Percentiles rank a stretch among this genome's conserved stretches.
Evolutionary conservation across 129 eudicot genomes (phyloP).

Genomic region (Daucus carota): DH1_v3.0 NC_030386.2:29114501-29115000

Average conservation of each 20-base stretch:
- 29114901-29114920: not conserved
- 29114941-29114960: not conserved
- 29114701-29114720: not conserved
- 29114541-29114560: no score
- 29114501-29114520: conserved; percentile 80
- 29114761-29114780: not conserved
- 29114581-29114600: no score
- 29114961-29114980: not conserved
- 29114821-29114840: not conserved
- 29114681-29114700: not conserved
- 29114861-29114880: not conserved
- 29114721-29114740: not conserved
- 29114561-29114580: no score
- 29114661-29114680: not conserved
- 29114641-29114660: not conserved
- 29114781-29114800: not conserved
- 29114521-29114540: conserved; percentile 43
- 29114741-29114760: not conserved
- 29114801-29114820: not conserved
- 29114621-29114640: no score
- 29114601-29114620: no score
- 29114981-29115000: not conserved
- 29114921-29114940: no score
- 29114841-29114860: not conserved
- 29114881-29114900: not conserved